Percentiles rank a stretch among this genome's conserved stretches.
These are phyloP conservation scores for Inonotus hispidus DNA, from an alignment of 1,284 basidiomycete genomes.

Conservation along the genomic window DNA sequence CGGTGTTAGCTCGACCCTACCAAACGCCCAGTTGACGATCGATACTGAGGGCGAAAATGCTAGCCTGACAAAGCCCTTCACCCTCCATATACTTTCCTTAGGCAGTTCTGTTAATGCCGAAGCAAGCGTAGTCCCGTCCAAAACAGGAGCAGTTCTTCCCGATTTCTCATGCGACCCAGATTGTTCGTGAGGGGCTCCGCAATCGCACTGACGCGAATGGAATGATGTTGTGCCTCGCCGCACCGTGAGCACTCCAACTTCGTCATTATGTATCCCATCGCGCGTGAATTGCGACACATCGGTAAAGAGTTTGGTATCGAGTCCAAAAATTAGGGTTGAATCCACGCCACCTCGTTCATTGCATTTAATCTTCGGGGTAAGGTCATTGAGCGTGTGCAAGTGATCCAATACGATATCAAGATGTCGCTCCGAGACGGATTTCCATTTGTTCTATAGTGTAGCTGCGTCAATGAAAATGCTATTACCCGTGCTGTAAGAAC, in stretches of 20 bases:
- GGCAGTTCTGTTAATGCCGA: constrained; percentile 48
- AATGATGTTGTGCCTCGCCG: constrained; percentile 36
- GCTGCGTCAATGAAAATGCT: not conserved
- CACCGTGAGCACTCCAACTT: constrained; percentile 76
- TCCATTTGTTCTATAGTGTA: constrained; percentile 73
- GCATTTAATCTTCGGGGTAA: constrained; percentile 77
- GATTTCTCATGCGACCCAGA: constrained; percentile 18
- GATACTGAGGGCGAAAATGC: not conserved
- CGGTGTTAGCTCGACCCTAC: constrained; percentile 65
- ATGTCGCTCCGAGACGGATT: constrained; percentile 69
- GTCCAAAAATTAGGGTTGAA: constrained; percentile 75
- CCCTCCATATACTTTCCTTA: constrained; percentile 67
- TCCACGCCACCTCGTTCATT: constrained; percentile 60
- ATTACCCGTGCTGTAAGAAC: constrained; percentile 12
- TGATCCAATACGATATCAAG: constrained; percentile 82
- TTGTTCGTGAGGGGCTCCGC: constrained; percentile 28
- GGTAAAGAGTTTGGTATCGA: constrained; percentile 73
- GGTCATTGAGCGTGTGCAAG: constrained; percentile 83
- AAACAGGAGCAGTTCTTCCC: constrained; percentile 15
- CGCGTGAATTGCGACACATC: constrained; percentile 24
- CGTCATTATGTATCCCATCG: constrained; percentile 54
- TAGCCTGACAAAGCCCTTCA: constrained; percentile 72
- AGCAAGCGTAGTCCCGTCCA: constrained; percentile 12
- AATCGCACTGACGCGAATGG: constrained; percentile 24
- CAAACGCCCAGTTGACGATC: constrained; percentile 91